Evolutionary conservation across 768 basidiomycete genomes (phyloP).

Genomic region (Auriculariales sp.): DNA sequence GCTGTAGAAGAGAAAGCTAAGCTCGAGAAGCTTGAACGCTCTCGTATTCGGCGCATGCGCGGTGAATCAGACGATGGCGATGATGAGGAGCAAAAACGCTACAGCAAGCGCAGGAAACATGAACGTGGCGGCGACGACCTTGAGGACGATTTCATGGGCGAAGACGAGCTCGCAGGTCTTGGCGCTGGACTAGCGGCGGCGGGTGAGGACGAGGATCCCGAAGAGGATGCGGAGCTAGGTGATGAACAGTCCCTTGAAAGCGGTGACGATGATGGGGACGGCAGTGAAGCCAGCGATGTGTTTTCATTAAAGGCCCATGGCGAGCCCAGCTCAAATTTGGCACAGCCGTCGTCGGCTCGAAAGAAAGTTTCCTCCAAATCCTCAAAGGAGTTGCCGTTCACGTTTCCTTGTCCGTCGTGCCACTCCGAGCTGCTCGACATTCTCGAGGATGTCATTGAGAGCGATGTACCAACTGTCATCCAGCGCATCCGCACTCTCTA

Average conservation of each 20-base stretch:
- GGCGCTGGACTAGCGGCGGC: slow-evolving; percentile 20
- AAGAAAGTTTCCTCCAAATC: slow-evolving; percentile 18
- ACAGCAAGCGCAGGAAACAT: slow-evolving; percentile 33
- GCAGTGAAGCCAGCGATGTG: slow-evolving; percentile 10
- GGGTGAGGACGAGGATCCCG: slow-evolving; percentile 8
- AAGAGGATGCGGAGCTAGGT: slow-evolving; percentile 10
- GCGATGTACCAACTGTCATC: slow-evolving; percentile 64
- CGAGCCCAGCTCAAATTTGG: slow-evolving; percentile 25
- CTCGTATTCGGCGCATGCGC: slow-evolving; percentile 67
- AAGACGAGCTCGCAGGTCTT: slow-evolving; percentile 16
- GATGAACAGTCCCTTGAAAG: slow-evolving; percentile 6
- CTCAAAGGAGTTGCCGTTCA: slow-evolving; percentile 64
- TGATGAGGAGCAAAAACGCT: slow-evolving; percentile 46
- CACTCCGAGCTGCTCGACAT: slow-evolving; percentile 88
- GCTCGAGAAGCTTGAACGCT: slow-evolving; percentile 73
- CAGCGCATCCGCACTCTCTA: slow-evolving; percentile 83
- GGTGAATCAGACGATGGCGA: slow-evolving; percentile 50
- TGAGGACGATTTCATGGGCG: slow-evolving; percentile 57
- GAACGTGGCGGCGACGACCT: slow-evolving; percentile 71
- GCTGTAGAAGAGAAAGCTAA: slow-evolving; percentile 78
- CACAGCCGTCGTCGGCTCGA: slow-evolving; percentile 24
- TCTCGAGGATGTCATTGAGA: slow-evolving; percentile 51
- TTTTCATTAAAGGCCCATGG: slow-evolving; percentile 14
- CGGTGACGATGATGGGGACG: slow-evolving; percentile 16
- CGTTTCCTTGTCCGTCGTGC: slow-evolving; percentile 73